These are phyloP conservation scores for Pleurotus cornucopiae DNA, from an alignment of 768 basidiomycete species.

Conservation along the genomic window DNA sequence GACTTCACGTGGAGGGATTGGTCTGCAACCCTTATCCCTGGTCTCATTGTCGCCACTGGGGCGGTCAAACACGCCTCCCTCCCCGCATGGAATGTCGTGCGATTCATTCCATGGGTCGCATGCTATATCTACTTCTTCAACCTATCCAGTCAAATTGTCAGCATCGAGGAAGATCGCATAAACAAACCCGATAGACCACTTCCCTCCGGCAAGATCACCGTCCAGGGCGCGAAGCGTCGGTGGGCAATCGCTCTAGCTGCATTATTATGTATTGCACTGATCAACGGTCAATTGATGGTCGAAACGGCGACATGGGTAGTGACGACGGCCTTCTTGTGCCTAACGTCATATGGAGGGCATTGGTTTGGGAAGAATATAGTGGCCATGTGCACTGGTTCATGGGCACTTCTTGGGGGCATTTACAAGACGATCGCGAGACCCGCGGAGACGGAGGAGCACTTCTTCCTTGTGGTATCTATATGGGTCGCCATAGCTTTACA, in stretches of 20 bases:
- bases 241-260: slow-evolving; percentile 7
- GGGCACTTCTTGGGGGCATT: slow-evolving; percentile 11
- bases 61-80: slow-evolving; percentile 4
- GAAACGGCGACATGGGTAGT: slow-evolving; percentile 11
- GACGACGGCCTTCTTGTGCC: slow-evolving; percentile 7
- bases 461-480: slow-evolving; percentile 5
- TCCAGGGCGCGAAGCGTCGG: slow-evolving; percentile 12
- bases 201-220: slow-evolving; percentile 15
- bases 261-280: slow-evolving; percentile 9
- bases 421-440: slow-evolving; percentile 8
- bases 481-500: slow-evolving; percentile 9
- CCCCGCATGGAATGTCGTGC: background rate
- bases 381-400: slow-evolving; percentile 12
- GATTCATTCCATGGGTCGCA: slow-evolving; percentile 12
- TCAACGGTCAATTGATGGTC: slow-evolving; percentile 1
- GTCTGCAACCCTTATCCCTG: slow-evolving; percentile 12
- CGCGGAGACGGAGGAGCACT: background rate
- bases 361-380: slow-evolving; percentile 15
- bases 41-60: slow-evolving; percentile 7
- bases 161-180: slow-evolving; percentile 16
- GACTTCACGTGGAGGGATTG: slow-evolving; percentile 14
- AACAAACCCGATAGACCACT: slow-evolving; percentile 21
- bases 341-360: slow-evolving; percentile 13
- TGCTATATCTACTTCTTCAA: slow-evolving; percentile 16
- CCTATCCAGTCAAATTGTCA: slow-evolving; percentile 17